These are phyloP conservation scores for Populus davidiana DNA, from an alignment of 345 rosid species.

Conservation along the genomic window DNA sequence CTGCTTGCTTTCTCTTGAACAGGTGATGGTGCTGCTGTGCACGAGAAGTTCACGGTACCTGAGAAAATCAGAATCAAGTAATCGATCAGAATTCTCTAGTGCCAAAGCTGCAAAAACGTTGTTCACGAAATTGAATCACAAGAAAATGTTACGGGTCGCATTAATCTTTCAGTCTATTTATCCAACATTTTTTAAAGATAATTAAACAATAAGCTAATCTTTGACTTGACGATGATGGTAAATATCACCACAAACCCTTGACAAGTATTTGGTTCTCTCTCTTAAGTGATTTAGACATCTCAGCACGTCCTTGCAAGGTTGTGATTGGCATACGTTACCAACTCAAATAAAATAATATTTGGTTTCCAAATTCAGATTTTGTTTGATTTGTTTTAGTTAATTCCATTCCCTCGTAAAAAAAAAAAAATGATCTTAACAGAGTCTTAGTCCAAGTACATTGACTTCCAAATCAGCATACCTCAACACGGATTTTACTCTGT, in stretches of 20 bases:
- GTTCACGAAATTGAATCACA: not conserved
- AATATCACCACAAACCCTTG: not conserved
- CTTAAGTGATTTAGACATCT: not conserved
- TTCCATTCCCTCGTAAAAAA: not conserved
- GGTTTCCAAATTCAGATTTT: not conserved
- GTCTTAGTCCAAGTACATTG: no score
- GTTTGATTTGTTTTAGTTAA: no score
- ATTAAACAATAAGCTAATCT: not conserved
- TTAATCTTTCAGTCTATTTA: not conserved
- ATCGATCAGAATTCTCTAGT: not conserved
- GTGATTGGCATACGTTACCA: not conserved
- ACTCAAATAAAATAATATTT: not conserved
- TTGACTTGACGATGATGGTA: not conserved
- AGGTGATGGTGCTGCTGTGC: conserved; percentile 49
- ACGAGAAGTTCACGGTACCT: conserved; percentile 58
- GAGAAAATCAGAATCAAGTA: not conserved
- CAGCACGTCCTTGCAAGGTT: not conserved
- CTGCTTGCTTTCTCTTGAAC: conserved; percentile 34
- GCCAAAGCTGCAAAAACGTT: not conserved
- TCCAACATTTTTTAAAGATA: not conserved
- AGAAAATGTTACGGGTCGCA: not conserved
- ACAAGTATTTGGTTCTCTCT: not conserved
- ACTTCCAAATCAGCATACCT: no score
- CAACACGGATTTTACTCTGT: not conserved
- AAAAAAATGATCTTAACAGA: no score